Base-by-base conservation (phyloP, 2,329 filamentous ascomycete genomes). In the Colletotrichum melonis region DNA sequence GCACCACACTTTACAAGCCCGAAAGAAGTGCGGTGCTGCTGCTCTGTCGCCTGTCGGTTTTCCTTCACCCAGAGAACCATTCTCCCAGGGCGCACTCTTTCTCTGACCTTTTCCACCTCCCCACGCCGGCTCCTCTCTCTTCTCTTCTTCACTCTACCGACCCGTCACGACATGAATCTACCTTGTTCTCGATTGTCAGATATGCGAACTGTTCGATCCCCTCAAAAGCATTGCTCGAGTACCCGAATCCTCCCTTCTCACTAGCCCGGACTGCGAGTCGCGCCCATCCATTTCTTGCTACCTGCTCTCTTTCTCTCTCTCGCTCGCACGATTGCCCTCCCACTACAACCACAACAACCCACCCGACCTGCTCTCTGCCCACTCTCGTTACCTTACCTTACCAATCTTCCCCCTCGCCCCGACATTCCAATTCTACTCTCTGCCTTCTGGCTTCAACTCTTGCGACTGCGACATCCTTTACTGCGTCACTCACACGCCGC, bases 391-490 rank as follows among this genome's bases (percentile, higher is more conserved):
- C 49, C 24, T 56, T 3, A 28, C 52, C 57, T 75, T 77, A 78
- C 76, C 78, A 49, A n/a, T 19, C 19, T 49, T 49, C 76, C 74
- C 75, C 46, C 28, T 70, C 56, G 30, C 59, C 54, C 63, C 54
- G 70, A 54, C n/a, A 56, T 76, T 76, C 79, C 76, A 78, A 78
- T 77, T 79, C 75, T 78, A 77, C 78, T 82, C 79, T 75, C 73
- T 73, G 76, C 73, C 74, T 75, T 46, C 32, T 75, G 66, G 59
- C 75, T 63, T 63, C 62, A 63, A 63, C 70, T 74, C 74, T 77
- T 76, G 75, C 79, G 67, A 78, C 77, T 77, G 77, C 74, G 75
- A 77, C 76, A 81, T 80, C 78, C 81, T 75, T 76, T 77, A 78
- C 79, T 76, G 77, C 76, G 76, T 78, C 77, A 77, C 77, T 78